Evolutionary conservation across 129 eudicot genomes (phyloP).

Genomic region (Flaveria linearis): DNA sequence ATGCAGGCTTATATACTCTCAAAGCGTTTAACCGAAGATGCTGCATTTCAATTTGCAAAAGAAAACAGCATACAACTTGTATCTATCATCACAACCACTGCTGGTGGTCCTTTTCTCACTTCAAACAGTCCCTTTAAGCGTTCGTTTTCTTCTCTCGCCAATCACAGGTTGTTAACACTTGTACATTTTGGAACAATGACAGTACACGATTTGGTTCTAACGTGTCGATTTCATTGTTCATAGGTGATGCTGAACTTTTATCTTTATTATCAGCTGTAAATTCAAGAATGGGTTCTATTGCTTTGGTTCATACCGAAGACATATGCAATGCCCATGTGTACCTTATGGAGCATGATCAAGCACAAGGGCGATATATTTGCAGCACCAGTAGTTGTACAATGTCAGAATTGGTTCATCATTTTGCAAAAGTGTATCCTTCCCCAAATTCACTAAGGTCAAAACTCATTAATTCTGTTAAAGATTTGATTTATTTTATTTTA

Average conservation of each 20-base stretch:
- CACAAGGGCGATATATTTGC: slow-evolving; percentile 77
- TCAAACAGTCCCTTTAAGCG: slow-evolving; percentile 64
- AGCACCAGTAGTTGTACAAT: slow-evolving; percentile 52
- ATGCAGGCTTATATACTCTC: slow-evolving; percentile 70
- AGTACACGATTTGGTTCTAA: slow-evolving; percentile 10
- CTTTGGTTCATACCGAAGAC: slow-evolving; percentile 85
- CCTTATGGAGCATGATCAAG: slow-evolving; percentile 70
- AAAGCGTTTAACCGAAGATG: slow-evolving; percentile 72
- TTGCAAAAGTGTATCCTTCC: slow-evolving; percentile 54
- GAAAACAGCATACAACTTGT: slow-evolving; percentile 61
- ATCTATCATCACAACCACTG: slow-evolving; percentile 73
- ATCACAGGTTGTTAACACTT: slow-evolving; percentile 55
- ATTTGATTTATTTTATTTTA: slow-evolving; percentile 15
- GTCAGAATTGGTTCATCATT: slow-evolving; percentile 54
- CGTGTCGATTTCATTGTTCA: not conserved
- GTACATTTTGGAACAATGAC: slow-evolving; percentile 7
- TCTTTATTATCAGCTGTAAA: slow-evolving; percentile 61
- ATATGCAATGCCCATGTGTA: slow-evolving; percentile 84
- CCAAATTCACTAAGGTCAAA: slow-evolving; percentile 50
- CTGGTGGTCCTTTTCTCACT: slow-evolving; percentile 82
- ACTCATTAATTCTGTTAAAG: not conserved
- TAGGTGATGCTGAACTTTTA: slow-evolving; percentile 57
- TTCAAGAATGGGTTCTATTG: slow-evolving; percentile 92
- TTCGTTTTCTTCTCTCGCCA: slow-evolving; percentile 76
- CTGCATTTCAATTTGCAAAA: slow-evolving; percentile 61